These are phyloP conservation scores for Fusarium pseudoanthophilum DNA, from an alignment of 2,329 filamentous ascomycete species.

Conservation along the genomic window DNA sequence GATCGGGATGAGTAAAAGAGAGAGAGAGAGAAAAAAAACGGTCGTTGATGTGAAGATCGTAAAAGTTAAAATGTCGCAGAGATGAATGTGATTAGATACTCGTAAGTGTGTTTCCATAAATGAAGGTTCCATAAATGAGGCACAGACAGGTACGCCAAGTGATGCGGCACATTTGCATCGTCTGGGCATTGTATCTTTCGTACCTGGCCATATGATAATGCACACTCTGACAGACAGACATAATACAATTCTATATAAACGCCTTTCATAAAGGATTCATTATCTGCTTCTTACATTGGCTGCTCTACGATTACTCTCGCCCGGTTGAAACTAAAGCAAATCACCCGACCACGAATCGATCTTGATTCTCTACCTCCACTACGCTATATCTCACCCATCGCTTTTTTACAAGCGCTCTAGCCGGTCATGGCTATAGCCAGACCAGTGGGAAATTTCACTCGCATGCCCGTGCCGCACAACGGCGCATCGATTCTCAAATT, in stretches of 20 bases:
- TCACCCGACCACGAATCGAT: constrained; percentile 23
- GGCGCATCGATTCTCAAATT: neutral
- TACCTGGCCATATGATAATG: constrained; percentile 19
- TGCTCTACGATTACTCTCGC: neutral
- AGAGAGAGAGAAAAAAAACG: neutral
- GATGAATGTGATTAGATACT: neutral
- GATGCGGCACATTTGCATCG: neutral
- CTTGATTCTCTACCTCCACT: constrained; percentile 24
- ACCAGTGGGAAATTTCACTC: neutral
- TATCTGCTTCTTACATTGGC: neutral
- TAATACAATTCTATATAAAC: neutral
- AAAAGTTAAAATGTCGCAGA: neutral
- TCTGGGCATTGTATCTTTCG: neutral
- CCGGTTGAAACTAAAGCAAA: neutral
- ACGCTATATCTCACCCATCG: neutral
- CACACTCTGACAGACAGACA: neutral
- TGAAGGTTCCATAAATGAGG: neutral
- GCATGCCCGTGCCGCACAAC: constrained; percentile 1
- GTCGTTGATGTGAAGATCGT: neutral
- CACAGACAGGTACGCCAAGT: neutral
- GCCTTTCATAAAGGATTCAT: neutral
- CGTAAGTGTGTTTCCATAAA: neutral
- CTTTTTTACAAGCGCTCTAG: neutral
- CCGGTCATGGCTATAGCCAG: neutral
- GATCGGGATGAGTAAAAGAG: neutral